Evolutionary conservation across 225 moss, liverwort and hornwort species (phyloP).

Genomic region (Physcomitrium patens): DNA sequence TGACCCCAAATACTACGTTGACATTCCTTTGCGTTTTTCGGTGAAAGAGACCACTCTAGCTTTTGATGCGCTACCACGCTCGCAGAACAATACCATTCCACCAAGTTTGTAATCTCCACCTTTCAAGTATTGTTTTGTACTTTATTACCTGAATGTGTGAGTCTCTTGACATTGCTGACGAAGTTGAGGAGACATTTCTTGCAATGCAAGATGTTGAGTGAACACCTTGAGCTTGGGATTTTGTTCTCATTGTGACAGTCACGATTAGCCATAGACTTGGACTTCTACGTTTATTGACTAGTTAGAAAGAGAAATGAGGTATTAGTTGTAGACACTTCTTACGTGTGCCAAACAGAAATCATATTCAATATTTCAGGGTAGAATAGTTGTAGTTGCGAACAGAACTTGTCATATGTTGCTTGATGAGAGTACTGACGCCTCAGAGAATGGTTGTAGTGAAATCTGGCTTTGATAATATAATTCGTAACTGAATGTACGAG

Average conservation of each 20-base stretch:
- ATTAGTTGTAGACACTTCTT: background rate
- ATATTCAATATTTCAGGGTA: background rate
- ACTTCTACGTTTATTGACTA: background rate
- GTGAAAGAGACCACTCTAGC: conserved; percentile 47
- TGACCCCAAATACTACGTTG: conserved; percentile 72
- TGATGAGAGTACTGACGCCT: background rate
- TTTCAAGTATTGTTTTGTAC: conserved; percentile 1
- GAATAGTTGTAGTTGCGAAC: background rate
- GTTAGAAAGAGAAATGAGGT: background rate
- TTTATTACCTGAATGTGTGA: background rate
- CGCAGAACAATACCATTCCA: conserved; percentile 34
- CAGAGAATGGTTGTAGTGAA: background rate
- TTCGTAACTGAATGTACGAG: background rate
- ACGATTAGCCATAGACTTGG: background rate
- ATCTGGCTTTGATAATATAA: background rate
- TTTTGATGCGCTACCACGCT: conserved; percentile 54
- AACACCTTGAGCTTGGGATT: background rate
- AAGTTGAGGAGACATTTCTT: conserved; percentile 14
- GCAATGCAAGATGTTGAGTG: conserved; percentile 30
- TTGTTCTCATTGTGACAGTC: background rate
- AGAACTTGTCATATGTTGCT: background rate
- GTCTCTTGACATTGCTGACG: conserved; percentile 8
- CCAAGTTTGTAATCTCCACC: conserved; percentile 42
- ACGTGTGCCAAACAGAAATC: background rate
- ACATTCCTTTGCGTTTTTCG: conserved; percentile 45